These are phyloP conservation scores for Ceratobasidium sp. DNA, from an alignment of 1,284 basidiomycete genomes.

Conservation along the genomic window DNA sequence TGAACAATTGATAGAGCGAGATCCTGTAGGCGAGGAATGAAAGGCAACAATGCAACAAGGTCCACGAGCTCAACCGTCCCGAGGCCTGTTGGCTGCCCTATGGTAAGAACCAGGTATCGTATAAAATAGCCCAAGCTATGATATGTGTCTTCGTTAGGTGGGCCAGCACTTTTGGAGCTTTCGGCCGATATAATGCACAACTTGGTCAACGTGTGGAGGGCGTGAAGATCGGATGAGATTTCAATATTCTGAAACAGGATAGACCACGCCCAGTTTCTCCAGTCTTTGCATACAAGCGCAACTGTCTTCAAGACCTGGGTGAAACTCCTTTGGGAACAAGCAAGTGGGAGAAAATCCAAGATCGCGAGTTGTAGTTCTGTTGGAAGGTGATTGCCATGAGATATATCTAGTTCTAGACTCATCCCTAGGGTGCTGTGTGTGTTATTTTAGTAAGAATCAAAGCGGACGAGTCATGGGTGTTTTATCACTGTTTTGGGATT, in stretches of 20 bases:
- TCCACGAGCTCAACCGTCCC: conserved; percentile 7
- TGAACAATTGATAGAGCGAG: conserved; percentile 19
- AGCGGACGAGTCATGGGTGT: too few species aligned
- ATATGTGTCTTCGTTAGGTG: background rate
- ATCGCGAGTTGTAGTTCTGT: background rate
- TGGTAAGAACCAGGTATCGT: background rate
- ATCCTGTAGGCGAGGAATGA: background rate
- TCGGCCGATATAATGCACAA: conserved; percentile 3
- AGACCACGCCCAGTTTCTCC: background rate
- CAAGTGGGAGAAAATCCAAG: background rate
- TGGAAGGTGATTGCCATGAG: background rate
- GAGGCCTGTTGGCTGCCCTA: conserved; percentile 17
- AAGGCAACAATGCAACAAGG: background rate
- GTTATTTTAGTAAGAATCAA: too few species aligned
- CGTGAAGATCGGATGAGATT: conserved; percentile 3
- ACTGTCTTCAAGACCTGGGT: background rate
- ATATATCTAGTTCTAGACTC: background rate
- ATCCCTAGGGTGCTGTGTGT: too few species aligned
- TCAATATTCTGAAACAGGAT: conserved; percentile 1
- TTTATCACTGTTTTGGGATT: too few species aligned
- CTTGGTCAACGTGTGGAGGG: background rate
- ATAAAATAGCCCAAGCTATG: conserved; percentile 15
- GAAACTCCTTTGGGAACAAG: background rate
- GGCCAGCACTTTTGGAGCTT: background rate
- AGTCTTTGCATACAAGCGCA: conserved; percentile 20